phyloP scores from a whole-genome alignment of 192 early-diverging fungal species.

The Lunasporangiospora selenospora region DNA sequence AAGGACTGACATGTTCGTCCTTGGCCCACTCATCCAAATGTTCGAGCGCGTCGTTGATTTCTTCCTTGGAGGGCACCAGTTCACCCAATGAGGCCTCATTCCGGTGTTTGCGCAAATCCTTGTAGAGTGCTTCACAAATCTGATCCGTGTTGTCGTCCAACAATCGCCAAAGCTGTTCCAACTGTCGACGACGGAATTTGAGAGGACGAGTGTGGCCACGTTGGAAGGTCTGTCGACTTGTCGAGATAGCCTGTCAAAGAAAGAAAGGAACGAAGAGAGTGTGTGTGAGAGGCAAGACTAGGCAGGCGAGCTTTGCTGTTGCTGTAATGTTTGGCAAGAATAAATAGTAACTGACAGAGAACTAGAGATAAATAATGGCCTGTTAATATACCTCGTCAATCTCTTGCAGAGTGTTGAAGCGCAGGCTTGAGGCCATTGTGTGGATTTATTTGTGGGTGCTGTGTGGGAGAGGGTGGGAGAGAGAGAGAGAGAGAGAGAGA shows the following conservation, averaged over 20 bases:
- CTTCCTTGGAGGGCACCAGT: slow-evolving; percentile 44
- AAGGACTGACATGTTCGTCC: slow-evolving; percentile 55
- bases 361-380: background rate
- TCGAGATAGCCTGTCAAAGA: slow-evolving; percentile 18
- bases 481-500: background rate
- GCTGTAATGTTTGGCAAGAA: no score
- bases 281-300: background rate
- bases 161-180: slow-evolving; percentile 40
- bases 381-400: slow-evolving; percentile 1
- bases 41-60: slow-evolving; percentile 55
- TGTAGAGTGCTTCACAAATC: slow-evolving; percentile 33
- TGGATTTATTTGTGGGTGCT: slow-evolving; percentile 5
- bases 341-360: background rate
- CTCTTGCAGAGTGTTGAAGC: slow-evolving; percentile 1
- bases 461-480: background rate
- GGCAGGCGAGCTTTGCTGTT: no score
- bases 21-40: slow-evolving; percentile 68
- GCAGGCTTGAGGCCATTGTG: no score
- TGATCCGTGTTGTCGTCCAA: slow-evolving; percentile 42
- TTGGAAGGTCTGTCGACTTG: slow-evolving; percentile 38
- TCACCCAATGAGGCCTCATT: slow-evolving; percentile 39
- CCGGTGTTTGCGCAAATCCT: slow-evolving; percentile 44
- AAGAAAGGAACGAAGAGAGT: background rate
- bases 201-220: slow-evolving; percentile 37
- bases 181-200: slow-evolving; percentile 52